Evolutionary conservation across 495 filamentous ascomycete species (phyloP), one percentile per base, ranked within the genome.

Genomic region (Cryomyces minteri): DNA sequence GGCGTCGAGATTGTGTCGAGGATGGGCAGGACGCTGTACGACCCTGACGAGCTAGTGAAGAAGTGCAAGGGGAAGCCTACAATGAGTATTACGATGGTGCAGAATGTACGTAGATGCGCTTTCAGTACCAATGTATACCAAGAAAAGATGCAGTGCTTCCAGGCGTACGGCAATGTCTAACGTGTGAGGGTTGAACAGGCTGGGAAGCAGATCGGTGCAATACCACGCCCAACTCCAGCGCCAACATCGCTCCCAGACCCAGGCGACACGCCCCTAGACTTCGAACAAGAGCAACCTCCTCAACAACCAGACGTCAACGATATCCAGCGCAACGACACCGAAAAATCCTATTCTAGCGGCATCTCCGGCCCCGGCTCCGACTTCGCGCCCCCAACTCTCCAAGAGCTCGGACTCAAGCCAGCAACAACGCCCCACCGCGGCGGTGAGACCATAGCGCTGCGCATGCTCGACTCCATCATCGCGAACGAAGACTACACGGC

Each of bases 1-100:
- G 79, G 79, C 0, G 74, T 83, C 8, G 54, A 80, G 49, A 73
- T 83, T 0, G 62, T 82, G 31, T 57, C 69, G 14, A 66, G 58
- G 41, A 66, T 64, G 43, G 79, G 79, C 2, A 61, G 79, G 25
- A 82, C 72, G 5, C 58, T 84, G 6, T 83, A 76, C 57, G 77
- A 82, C 55, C 71, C 74, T 7, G 78, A 81, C 50, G 70, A 75
- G 7, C 44, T 84, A 11, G 73, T 81, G 0, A 60, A 67, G n/a
- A 63, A 71, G 32, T 73, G 82, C 56, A 60, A 65, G 14, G 72
- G 74, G 0, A 80, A 79, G 51, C 75, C 78, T 31, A 81, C 78
- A 7, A 80, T 82, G 75, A 77, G 69, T 43, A 79, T 82, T 12
- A 62, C 60, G 4, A 76, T 82, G 51, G 65, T 82, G 6, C 67